phyloP scores from a whole-genome alignment of 2,329 filamentous ascomycete species.

The Xylariomycetidae sp. region DNA sequence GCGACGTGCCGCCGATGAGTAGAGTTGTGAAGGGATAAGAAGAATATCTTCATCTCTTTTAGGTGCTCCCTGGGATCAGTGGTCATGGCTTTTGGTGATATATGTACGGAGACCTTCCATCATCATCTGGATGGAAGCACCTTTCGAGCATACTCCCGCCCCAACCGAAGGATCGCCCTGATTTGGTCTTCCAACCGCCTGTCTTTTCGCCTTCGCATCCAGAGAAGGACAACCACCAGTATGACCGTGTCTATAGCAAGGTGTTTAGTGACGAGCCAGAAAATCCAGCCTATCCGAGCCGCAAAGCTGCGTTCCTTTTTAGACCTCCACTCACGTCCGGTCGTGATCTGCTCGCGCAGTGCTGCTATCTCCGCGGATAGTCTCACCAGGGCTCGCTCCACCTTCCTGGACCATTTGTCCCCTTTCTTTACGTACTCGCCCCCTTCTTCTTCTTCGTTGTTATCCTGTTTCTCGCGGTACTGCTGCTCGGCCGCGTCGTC shows the following conservation, averaged over 20 bases:
- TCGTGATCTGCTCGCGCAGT: constrained; percentile 82
- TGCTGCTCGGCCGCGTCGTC: constrained; percentile 63
- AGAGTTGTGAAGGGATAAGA: no score
- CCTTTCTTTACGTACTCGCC: constrained; percentile 37
- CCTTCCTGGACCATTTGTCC: constrained; percentile 70
- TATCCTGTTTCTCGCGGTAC: constrained; percentile 45
- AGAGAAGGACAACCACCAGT: constrained; percentile 61
- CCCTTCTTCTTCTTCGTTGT: constrained; percentile 32
- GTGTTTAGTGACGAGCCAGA: constrained; percentile 70
- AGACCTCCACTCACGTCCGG: constrained; percentile 65
- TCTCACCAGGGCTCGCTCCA: constrained; percentile 81
- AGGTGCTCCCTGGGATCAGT: no score
- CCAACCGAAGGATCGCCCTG: constrained; percentile 54
- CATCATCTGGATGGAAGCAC: constrained; percentile 53
- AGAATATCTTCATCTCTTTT: no score
- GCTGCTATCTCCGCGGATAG: constrained; percentile 92
- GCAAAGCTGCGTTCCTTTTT: constrained; percentile 60
- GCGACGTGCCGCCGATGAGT: no score
- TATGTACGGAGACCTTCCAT: no score
- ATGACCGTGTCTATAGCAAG: constrained; percentile 66
- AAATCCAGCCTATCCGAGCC: constrained; percentile 66
- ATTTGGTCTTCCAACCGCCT: constrained; percentile 69
- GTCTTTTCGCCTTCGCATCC: constrained; percentile 69
- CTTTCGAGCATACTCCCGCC: constrained; percentile 55
- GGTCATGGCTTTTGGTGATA: no score